Evolutionary conservation across 1,284 basidiomycete genomes (phyloP), one percentile per base, ranked within the genome.

Genomic region (Veloboletus limbatus): DNA sequence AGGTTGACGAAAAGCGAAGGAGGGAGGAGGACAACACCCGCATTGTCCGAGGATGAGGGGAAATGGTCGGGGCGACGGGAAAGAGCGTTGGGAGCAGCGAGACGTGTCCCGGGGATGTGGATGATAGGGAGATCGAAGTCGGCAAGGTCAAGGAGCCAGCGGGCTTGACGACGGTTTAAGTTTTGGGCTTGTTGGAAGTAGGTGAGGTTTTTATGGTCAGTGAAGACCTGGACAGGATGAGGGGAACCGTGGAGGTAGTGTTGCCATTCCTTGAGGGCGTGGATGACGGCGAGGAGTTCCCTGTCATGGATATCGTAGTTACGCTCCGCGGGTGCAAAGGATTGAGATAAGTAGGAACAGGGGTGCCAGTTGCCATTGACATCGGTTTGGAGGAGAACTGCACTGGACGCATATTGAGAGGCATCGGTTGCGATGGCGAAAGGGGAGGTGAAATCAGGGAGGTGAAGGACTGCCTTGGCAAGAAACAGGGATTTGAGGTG

Each of bases 41-140:
- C 4, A 7, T 43, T 35, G 17, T 33, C 18, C 1, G 6, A 3
- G 8, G 27, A 10, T 2, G 18, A 18, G 3, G 26, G 26, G 16
- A 7, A 6, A 8, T 18, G 25, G 13, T 41, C 20, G 1, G 40
- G 8, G 3, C 5, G 14, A 3, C 6, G 3, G 17, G 72, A 76
- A 1, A 80, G 57, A 0, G 69, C 56, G 48, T 79, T 72, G 0
- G 72, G 54, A 22, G 66, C 62, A 0, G 47, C 48, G 31, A 67
- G 69, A 6, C 49, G 25, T 11, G 52, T 58, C 0, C 76, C 73
- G 0, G 72, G 68, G 4, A 60, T 54, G 44, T 77, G 72, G 2
- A 56, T 41, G 2, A 79, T 57, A 0, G 43, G 41, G 46, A 72
- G 71, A 33, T 73, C 48, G 50, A 64, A 76, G 2, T 65, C 26